phyloP scores from a whole-genome alignment of 2,329 filamentous ascomycete species.

The Neurospora sp. region DNA sequence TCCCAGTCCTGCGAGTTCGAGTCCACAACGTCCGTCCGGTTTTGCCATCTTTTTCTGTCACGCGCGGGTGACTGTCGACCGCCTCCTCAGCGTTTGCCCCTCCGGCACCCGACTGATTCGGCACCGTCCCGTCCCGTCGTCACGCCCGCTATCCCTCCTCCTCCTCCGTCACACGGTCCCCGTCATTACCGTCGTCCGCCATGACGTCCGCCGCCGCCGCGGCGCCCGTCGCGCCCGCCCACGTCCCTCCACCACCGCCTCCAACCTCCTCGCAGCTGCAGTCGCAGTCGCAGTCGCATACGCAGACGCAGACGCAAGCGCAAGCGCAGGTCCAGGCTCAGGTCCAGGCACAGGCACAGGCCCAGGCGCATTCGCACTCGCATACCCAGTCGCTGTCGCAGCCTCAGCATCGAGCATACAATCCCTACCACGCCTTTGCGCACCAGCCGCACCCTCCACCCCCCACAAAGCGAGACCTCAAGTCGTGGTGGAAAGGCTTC shows the following conservation, averaged over 20 bases:
- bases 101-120: not conserved
- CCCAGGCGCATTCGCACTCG: not conserved
- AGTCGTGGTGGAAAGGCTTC: constrained; percentile 97
- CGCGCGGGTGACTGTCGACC: not conserved
- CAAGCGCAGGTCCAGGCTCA: not conserved
- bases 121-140: not conserved
- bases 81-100: not conserved
- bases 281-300: not conserved
- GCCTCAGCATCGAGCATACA: constrained; percentile 10
- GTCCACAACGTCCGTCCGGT: not conserved
- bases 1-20: not conserved
- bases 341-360: not conserved
- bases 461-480: constrained; percentile 68
- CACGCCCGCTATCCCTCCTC: not conserved
- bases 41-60: not conserved
- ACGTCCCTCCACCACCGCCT: not conserved
- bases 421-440: constrained; percentile 6
- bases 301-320: not conserved
- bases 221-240: not conserved
- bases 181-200: not conserved
- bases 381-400: constrained; percentile 2
- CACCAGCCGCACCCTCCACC: constrained; percentile 7
- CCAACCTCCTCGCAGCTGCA: not conserved
- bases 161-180: not conserved
- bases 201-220: not conserved